Base-by-base conservation (phyloP, 2,329 filamentous ascomycete species). In the Colletotrichum liaoningense region DNA sequence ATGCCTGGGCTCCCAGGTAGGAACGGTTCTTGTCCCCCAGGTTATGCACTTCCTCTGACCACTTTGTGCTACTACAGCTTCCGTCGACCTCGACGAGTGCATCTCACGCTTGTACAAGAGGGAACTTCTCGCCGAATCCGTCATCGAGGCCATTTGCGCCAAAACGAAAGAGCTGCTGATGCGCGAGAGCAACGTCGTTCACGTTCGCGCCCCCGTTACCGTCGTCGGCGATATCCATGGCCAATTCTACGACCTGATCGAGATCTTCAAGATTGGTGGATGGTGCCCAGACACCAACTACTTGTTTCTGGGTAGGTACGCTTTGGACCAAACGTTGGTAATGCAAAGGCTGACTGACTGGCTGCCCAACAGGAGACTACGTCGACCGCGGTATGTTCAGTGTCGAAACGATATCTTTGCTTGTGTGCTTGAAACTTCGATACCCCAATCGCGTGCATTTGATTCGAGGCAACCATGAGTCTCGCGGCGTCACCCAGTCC, bases 121-220 rank as follows among this genome's bases (percentile, higher is more conserved):
- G 83, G 97, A 98, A 84, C 91, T 99, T 73, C 91, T 99, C 72
- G 95, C 97, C 79, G 97, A 99, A 85, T 98, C 96, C 55, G 95
- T 99, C 77, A 96, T 99, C 84, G 97, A 99, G 86, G 97, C 97
- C 80, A 96, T 99, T 91, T 99, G 97, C 87, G 95, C 97, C 83
- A 99, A 99, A 84, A 97, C 97, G 26, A 99, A 99, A 82, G 97
- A 99, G 87, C 89, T 99, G 78, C 90, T 99, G 78, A 99, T 99
- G 97, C 96, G 97, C 82, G 97, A 99, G 91, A 98, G 96, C 90
- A 99, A 99, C 85, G 97, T 99, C 75, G 97, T 99, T 74, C 97
- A 99, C 83, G 97, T 99, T 75, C 92, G 92, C 78, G 95, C 97
- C 38, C 97, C 97, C 2, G 95, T 99, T 72, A 99, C 97, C 19